A percentile compares a stretch with the other conserved stretches of the same genome.
Conservation (phyloP, 768 basidiomycete species). For the Termitomyces sp. region DNA sequence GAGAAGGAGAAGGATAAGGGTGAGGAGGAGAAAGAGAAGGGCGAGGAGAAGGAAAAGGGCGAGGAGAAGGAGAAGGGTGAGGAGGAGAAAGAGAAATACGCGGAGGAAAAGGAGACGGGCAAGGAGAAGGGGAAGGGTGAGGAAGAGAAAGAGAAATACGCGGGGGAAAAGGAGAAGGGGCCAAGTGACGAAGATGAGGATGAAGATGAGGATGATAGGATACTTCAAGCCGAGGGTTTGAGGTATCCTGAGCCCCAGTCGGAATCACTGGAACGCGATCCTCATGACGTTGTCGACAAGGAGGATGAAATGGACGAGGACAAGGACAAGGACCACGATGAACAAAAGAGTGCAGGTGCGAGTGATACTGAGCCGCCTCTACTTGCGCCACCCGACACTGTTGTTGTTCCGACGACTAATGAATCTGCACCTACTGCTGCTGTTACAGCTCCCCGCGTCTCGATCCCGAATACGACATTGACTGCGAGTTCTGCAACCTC, state of each 20-base stretch:
- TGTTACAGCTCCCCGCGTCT: background rate
- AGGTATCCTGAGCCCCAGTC: background rate
- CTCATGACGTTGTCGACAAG: background rate
- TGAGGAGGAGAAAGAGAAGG: background rate
- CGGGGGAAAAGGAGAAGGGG: background rate
- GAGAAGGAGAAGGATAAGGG: no score
- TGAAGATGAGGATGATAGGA: background rate
- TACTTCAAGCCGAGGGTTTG: background rate
- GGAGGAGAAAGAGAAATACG: no score
- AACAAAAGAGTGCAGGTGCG: background rate
- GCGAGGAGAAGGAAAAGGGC: background rate
- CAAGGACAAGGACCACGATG: background rate
- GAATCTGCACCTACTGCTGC: background rate
- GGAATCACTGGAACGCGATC: background rate
- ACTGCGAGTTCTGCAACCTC: background rate
- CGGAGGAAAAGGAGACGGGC: background rate
- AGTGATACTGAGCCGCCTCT: background rate
- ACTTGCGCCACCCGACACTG: background rate
- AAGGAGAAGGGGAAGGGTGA: no score
- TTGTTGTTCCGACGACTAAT: background rate
- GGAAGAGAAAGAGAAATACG: no score
- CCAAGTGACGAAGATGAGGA: background rate
- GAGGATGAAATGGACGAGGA: background rate
- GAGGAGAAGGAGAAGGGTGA: no score
- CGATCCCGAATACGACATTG: background rate